Conservation (phyloP, 1,284 basidiomycete genomes). For the Ganoderma lingzhi region DNA sequence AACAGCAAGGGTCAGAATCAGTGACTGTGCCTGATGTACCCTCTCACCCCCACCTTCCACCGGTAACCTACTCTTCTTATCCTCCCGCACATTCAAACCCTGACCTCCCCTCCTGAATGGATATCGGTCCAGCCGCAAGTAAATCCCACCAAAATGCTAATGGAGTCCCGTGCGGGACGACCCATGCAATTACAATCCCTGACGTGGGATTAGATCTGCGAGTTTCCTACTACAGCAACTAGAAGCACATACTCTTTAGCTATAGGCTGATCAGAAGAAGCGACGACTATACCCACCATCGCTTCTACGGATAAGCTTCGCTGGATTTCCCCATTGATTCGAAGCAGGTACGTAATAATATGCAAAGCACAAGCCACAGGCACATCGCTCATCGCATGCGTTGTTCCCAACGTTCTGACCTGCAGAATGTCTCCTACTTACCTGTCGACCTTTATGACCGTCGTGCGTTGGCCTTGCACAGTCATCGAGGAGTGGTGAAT, state of each 20-base stretch:
- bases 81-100: not conserved
- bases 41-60: not conserved
- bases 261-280: slow-evolving; percentile 2
- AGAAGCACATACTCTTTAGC: slow-evolving; percentile 1
- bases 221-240: not conserved
- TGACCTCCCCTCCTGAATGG: not conserved
- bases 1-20: not conserved
- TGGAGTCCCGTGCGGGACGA: not conserved
- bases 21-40: not conserved
- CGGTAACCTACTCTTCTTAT: not conserved
- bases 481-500: not conserved
- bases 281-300: not conserved
- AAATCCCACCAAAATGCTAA: not conserved
- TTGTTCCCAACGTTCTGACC: not conserved
- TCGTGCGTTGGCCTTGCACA: not conserved
- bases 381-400: not conserved
- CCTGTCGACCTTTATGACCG: not conserved
- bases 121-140: not conserved
- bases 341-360: not conserved
- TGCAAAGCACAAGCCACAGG: not conserved
- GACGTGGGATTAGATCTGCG: not conserved
- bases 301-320: not conserved
- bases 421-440: not conserved
- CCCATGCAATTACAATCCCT: not conserved
- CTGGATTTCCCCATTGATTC: not conserved